Evolutionary conservation across 306 rosid species (phyloP), one percentile per base, ranked within the genome.

Genomic region (Corylus heterophylla): DNA sequence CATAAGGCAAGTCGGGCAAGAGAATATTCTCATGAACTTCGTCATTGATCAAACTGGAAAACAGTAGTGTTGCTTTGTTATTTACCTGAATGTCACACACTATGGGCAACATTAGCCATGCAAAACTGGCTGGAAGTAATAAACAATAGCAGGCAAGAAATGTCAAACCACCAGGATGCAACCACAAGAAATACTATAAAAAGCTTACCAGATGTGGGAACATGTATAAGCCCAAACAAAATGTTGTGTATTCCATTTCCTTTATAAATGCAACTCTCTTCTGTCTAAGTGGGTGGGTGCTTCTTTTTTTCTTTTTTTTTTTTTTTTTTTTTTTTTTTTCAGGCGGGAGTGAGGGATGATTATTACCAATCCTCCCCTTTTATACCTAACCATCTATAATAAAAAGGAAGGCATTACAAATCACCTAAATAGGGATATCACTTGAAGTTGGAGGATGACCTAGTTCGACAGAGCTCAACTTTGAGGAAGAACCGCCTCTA

Each of bases 1-100:
- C 89, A 85, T 93, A 93, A 73, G 97, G 97, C 88, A 95, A 85
- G 77, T 95, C 98, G 3, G 99, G 99, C 97, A 92, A 93, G 80
- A 95, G 80, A 78, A 89, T 82, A 84, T 93, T 91, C 74, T 93
- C 97, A 79, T 90, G 89, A 85, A 86, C 88, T 81, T 92, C 97
- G 16, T 93, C 91, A 18, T 85, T 73, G 68, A 95, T 76, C 89
- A 91, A 55, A 82, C 85, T 85, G 31, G 96, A 82, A 83, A 95
- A 85, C 93, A 93, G 88, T 74, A 95, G 77, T n/a, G 98, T 92
- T 67, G 96, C 98, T 82, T 91, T 95, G 90, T 92, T 90, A 88
- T 89, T 95, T 69, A 93, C 94, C 99, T 95, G 85, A 84, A 87
- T 74, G 83, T 42, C 27, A 63, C 79, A 80, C 62, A 79, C 71